Evolutionary conservation across 345 rosid genomes (phyloP), one percentile per base, ranked within the genome.

Genomic region (Eucalyptus sideroxylon): DNA sequence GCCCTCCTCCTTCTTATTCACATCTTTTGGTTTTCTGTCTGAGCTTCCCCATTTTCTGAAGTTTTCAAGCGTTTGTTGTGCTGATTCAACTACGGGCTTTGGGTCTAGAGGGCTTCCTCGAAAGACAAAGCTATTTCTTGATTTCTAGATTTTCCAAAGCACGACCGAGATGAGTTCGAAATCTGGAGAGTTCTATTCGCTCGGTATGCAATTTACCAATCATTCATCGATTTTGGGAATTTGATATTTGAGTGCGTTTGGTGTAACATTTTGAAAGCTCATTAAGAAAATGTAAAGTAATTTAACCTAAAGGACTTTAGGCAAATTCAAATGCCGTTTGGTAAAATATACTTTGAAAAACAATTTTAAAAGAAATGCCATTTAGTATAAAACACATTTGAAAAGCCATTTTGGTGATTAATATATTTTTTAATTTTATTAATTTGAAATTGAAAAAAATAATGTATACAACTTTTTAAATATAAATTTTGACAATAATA

Each of bases 351-450:
- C 1, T 53, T 53, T 53, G 59, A 53, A 0, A 53, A 8, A 0
- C 0, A 53, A 21, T 0, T 21, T 53, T 4, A 0, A 53, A 0
- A 53, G 1, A 21, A 53, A 21, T 8, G 1, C 1, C 2, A 0
- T 53, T 4, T 53, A 0, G 2, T 53, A 53, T 11, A 53, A 53
- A 21, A 53, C 2, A 53, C 1, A 19, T 53, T 53, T 21, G 2
- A 21, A 53, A 53, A 53, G 11, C 26, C 11, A 0, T 53, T 21
- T 53, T 4, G 10, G 59, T 53, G 26, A 53, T 19, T 53, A 53
- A 19, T 53, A 21, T 53, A 21, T 53, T 19, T 51, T 53, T 19
- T 1, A 53, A 53, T 21, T 21, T 53, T 53, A 3, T 53, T 19
- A 21, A 53, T 53, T 53, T 21, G 11, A 21, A 53, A 53, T 53